A percentile compares a stretch with the other conserved stretches of the same genome.
Evolutionary conservation across 1,284 basidiomycete species (phyloP).

Genomic region (Ganoderma boninense): DNA sequence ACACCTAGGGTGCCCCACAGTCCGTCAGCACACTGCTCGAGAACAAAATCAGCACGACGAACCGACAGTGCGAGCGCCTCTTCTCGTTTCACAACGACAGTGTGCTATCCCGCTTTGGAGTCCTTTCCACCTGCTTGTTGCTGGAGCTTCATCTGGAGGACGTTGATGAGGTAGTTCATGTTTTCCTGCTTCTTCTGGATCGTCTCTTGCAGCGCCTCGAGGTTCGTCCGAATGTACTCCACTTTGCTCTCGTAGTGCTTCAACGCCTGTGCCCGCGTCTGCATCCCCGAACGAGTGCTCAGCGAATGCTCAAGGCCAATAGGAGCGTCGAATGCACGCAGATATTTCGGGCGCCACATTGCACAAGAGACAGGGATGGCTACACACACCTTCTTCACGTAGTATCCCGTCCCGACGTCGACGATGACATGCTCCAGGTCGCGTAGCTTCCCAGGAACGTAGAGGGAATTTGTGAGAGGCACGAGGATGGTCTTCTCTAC

Average conservation of each 20-base stretch:
- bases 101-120: slow-evolving; percentile 31
- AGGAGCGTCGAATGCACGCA: neutral
- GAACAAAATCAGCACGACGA: neutral
- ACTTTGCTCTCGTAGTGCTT: slow-evolving; percentile 83
- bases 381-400: slow-evolving; percentile 85
- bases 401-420: slow-evolving; percentile 97
- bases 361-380: neutral
- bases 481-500: slow-evolving; percentile 89
- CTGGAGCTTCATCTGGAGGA: slow-evolving; percentile 83
- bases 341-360: neutral
- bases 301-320: neutral
- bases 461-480: slow-evolving; percentile 93
- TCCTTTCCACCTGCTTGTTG: slow-evolving; percentile 44
- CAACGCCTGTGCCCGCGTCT: slow-evolving; percentile 84
- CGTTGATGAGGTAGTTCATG: slow-evolving; percentile 74
- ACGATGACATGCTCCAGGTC: slow-evolving; percentile 91
- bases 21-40: neutral
- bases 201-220: slow-evolving; percentile 85
- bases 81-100: neutral
- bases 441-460: slow-evolving; percentile 90
- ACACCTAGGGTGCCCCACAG: neutral
- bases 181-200: slow-evolving; percentile 92
- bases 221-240: slow-evolving; percentile 80
- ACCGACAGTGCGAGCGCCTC: neutral
- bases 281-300: slow-evolving; percentile 1